These are phyloP conservation scores for Phlyctochytrium planicorne DNA, from an alignment of 192 early-diverging fungal genomes.

Conservation along the genomic window DNA sequence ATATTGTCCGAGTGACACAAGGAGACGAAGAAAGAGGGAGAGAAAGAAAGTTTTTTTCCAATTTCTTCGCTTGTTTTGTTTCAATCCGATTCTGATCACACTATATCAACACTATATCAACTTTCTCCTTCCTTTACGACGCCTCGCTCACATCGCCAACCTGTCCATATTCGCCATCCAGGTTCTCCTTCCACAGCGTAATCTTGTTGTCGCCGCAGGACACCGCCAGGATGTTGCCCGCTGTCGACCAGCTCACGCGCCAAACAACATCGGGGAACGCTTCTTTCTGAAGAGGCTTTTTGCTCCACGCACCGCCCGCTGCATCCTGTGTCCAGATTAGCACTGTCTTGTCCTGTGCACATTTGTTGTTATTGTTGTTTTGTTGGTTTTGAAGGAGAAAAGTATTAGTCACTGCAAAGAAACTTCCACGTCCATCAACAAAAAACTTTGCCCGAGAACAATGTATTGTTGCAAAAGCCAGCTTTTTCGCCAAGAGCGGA, in stretches of 20 bases:
- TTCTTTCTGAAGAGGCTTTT: constrained; percentile 66
- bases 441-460: constrained; percentile 2
- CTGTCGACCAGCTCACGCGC: constrained; percentile 95
- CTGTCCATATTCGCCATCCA: constrained; percentile 87
- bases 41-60: no score
- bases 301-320: constrained; percentile 66
- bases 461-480: not conserved
- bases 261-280: constrained; percentile 96
- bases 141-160: constrained; percentile 66
- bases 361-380: no score
- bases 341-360: constrained; percentile 82
- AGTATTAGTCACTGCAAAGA: no score
- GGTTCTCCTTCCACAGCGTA: constrained; percentile 94
- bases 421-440: no score
- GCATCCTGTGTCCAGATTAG: constrained; percentile 92
- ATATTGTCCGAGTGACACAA: no score
- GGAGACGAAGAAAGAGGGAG: no score
- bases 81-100: no score
- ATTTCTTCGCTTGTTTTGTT: no score
- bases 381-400: not conserved
- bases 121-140: no score
- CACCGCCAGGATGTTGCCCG: constrained; percentile 95
- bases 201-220: constrained; percentile 96
- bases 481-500: not conserved
- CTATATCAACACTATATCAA: no score